phyloP scores from a whole-genome alignment of 306 rosid genomes.

The Nissolia schottii region DNA sequence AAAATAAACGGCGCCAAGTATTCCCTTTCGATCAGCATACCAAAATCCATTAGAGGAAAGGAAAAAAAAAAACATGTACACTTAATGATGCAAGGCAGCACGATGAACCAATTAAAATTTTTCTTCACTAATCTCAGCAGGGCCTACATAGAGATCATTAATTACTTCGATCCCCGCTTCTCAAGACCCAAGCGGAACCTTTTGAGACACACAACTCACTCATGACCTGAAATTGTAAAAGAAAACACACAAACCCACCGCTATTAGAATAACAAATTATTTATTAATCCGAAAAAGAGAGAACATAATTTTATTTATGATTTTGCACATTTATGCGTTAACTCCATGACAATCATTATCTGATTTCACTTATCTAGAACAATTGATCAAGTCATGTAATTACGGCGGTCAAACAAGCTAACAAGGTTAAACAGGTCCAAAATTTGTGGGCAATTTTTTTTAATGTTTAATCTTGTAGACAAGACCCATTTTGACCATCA shows the following conservation, averaged over 20 bases:
- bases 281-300: not conserved
- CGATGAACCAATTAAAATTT: not conserved
- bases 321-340: not conserved
- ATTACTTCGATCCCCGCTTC: constrained; percentile 51
- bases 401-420: not conserved
- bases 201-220: constrained; percentile 59
- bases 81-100: not conserved
- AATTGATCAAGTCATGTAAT: not conserved
- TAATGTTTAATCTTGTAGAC: not conserved
- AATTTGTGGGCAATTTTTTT: not conserved
- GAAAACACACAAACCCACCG: not conserved
- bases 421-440: not conserved
- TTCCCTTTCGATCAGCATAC: not conserved
- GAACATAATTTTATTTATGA: not conserved
- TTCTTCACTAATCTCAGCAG: not conserved
- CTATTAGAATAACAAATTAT: not conserved
- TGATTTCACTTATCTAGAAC: constrained; percentile 2
- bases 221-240: constrained; percentile 57
- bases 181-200: constrained; percentile 71
- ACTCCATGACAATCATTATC: not conserved
- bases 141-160: constrained; percentile 25
- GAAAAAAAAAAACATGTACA: not conserved
- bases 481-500: too few species aligned
- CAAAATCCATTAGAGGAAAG: not conserved
- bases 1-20: not conserved